Conservation (phyloP, 2,329 filamentous ascomycete genomes). For the Colletotrichum chrysophilum region DNA sequence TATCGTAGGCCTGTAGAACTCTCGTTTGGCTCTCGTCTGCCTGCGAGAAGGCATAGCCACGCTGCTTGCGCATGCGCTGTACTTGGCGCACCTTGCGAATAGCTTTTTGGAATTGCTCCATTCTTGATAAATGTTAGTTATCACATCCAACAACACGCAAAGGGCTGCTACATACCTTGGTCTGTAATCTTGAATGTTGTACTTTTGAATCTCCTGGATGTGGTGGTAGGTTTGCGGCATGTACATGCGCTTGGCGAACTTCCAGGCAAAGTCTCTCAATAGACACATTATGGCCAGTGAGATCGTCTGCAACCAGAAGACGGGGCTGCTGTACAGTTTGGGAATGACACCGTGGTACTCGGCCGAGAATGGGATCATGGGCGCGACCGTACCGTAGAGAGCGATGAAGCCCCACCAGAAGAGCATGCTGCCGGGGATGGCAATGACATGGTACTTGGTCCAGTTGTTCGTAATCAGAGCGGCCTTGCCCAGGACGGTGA, state of each 20-base stretch:
- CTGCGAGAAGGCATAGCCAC: conserved; percentile 97
- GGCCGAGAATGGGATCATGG: conserved; percentile 77
- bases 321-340: conserved; percentile 76
- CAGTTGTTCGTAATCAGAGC: conserved; percentile 95
- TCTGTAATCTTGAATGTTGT: conserved; percentile 98
- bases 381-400: conserved; percentile 84
- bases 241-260: conserved; percentile 98
- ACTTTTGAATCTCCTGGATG: conserved; percentile 99
- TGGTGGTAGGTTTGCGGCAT: conserved; percentile 95
- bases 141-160: not conserved
- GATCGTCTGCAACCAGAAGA: conserved; percentile 92
- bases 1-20: conserved; percentile 97
- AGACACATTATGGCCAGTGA: conserved; percentile 83
- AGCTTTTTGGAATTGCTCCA: conserved; percentile 99
- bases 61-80: conserved; percentile 98
- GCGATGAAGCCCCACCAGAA: conserved; percentile 93
- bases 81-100: conserved; percentile 98
- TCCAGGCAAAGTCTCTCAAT: conserved; percentile 90
- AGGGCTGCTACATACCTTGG: conserved; percentile 69
- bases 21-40: conserved; percentile 96
- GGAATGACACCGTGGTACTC: conserved; percentile 89
- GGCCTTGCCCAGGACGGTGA: conserved; percentile 93
- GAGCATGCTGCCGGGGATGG: conserved; percentile 90
- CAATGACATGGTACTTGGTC: conserved; percentile 97
- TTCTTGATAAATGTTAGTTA: conserved; percentile 56